These are phyloP conservation scores for Aureobasidium leucospermi DNA, from an alignment of 2,329 filamentous ascomycete species.

Conservation along the genomic window DNA sequence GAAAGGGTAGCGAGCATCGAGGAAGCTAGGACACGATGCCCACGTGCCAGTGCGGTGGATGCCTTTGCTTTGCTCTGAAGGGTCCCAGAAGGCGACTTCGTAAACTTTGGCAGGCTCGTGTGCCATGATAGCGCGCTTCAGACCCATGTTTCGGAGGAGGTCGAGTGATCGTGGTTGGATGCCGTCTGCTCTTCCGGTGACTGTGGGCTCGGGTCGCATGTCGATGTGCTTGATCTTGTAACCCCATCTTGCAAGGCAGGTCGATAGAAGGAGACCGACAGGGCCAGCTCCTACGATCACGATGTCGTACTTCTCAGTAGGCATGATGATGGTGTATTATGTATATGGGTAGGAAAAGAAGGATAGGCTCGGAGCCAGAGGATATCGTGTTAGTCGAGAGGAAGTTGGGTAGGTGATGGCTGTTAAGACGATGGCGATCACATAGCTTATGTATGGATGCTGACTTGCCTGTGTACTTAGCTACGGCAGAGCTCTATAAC, in stretches of 20 bases:
- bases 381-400: neutral
- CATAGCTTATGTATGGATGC: constrained; percentile 1
- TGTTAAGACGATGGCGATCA: neutral
- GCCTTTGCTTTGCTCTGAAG: constrained; percentile 42
- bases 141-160: constrained; percentile 78
- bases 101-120: constrained; percentile 80
- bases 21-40: constrained; percentile 82
- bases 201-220: constrained; percentile 76
- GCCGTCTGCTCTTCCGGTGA: constrained; percentile 80
- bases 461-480: neutral
- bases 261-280: constrained; percentile 79
- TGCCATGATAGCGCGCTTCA: constrained; percentile 83
- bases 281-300: constrained; percentile 88
- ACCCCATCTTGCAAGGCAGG: constrained; percentile 83
- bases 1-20: constrained; percentile 58
- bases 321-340: neutral
- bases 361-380: neutral
- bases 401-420: neutral
- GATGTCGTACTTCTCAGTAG: constrained; percentile 51
- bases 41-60: constrained; percentile 60
- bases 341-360: neutral
- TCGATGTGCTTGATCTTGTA: constrained; percentile 95
- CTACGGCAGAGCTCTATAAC: constrained; percentile 8
- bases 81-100: constrained; percentile 61
- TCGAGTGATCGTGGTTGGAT: constrained; percentile 87